These are phyloP conservation scores for Colletotrichum melonis DNA, from an alignment of 2,329 filamentous ascomycete species.

Conservation along the genomic window DNA sequence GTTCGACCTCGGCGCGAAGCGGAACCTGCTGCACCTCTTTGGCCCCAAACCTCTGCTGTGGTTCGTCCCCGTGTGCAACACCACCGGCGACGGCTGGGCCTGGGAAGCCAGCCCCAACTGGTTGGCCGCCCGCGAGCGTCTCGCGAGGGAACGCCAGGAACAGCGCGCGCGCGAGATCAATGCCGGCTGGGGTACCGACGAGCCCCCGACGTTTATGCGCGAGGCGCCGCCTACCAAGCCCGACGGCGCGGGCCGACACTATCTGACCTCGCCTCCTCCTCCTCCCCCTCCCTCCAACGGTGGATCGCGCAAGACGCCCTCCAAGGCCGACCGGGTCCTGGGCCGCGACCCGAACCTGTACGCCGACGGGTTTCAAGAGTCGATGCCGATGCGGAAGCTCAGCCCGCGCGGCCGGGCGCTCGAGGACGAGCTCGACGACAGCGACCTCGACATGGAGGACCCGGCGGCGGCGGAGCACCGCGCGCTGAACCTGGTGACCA, in stretches of 20 bases:
- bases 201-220: conserved; percentile 38
- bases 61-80: conserved; percentile 85
- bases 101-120: conserved; percentile 91
- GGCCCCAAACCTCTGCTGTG: conserved; percentile 80
- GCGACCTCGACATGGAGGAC: conserved; percentile 50
- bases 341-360: conserved; percentile 68
- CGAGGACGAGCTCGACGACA: conserved; percentile 52
- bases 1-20: conserved; percentile 88
- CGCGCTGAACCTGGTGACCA: conserved; percentile 56
- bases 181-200: conserved; percentile 73
- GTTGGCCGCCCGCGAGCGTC: conserved; percentile 74
- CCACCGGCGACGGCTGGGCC: conserved; percentile 90
- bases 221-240: conserved; percentile 32
- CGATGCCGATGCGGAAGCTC: conserved; percentile 59
- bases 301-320: conserved; percentile 52
- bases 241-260: conserved; percentile 43
- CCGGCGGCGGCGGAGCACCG: conserved; percentile 56
- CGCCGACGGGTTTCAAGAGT: conserved; percentile 56
- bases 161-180: conserved; percentile 73
- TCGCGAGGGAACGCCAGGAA: conserved; percentile 67
- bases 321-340: conserved; percentile 69
- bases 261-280: conserved; percentile 38
- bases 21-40: conserved; percentile 85
- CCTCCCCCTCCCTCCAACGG: conserved; percentile 30
- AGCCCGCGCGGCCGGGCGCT: conserved; percentile 57